Evolutionary conservation across 116 monocot genomes (phyloP).

Genomic region (Dioscorea cayenensis): DNA sequence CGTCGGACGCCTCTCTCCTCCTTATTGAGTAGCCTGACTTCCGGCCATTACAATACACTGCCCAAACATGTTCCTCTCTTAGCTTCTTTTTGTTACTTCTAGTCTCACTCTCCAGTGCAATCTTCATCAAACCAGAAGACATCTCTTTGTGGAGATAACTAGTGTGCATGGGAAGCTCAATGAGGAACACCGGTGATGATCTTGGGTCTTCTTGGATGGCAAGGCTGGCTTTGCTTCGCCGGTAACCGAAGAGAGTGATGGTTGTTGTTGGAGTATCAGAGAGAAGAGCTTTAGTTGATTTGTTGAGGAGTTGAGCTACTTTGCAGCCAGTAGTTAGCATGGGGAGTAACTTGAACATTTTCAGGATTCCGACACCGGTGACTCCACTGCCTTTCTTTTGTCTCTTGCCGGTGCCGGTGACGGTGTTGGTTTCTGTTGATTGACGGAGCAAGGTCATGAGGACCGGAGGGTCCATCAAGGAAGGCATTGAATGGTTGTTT

Average conservation of each 20-base stretch:
- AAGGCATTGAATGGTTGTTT: neutral
- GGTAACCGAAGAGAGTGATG: slow-evolving; percentile 72
- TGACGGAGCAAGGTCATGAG: slow-evolving; percentile 11
- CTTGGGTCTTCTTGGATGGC: slow-evolving; percentile 76
- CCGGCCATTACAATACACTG: slow-evolving; percentile 79
- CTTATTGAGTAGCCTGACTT: slow-evolving; percentile 82
- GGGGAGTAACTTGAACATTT: slow-evolving; percentile 39
- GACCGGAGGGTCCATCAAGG: neutral
- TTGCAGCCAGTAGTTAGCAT: slow-evolving; percentile 72
- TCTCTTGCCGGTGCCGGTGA: neutral
- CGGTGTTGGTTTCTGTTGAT: neutral
- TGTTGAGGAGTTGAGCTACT: slow-evolving; percentile 44
- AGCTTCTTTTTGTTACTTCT: slow-evolving; percentile 59
- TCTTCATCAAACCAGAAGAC: slow-evolving; percentile 60
- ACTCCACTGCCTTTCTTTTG: neutral
- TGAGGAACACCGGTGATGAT: slow-evolving; percentile 63
- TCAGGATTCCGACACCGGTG: neutral
- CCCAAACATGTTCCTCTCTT: slow-evolving; percentile 89
- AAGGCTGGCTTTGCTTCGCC: slow-evolving; percentile 46
- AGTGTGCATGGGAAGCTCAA: slow-evolving; percentile 81
- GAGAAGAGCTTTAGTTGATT: slow-evolving; percentile 34
- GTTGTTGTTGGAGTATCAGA: slow-evolving; percentile 39
- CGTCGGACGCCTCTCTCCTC: slow-evolving; percentile 60
- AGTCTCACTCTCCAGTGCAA: slow-evolving; percentile 86
- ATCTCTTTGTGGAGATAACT: slow-evolving; percentile 76